Percentiles rank a stretch among this genome's conserved stretches.
Conservation (phyloP, 805 yeast species). For the Saturnispora besseyi region DNA sequence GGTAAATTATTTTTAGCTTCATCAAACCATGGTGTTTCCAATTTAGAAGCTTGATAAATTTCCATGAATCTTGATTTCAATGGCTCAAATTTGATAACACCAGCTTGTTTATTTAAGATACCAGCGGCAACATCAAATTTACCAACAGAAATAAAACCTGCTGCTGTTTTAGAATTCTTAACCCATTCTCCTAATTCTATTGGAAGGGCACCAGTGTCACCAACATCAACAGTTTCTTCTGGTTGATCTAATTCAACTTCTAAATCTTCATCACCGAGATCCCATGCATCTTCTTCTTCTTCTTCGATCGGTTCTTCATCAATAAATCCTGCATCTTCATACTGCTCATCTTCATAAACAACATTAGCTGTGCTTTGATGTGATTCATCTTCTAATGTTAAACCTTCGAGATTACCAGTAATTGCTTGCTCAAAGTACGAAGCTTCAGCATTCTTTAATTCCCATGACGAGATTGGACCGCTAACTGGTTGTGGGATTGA, state of each 20-base stretch:
- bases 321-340: conserved; percentile 12
- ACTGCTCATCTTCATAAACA: conserved; percentile 16
- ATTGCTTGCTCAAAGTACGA: conserved; percentile 84
- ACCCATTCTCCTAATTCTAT: conserved; percentile 75
- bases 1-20: conserved; percentile 45
- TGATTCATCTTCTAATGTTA: conserved; percentile 31
- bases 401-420: conserved; percentile 64
- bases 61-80: conserved; percentile 74
- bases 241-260: conserved; percentile 48
- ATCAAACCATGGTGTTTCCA: conserved; percentile 63
- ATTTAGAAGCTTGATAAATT: conserved; percentile 72
- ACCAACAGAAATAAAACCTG: conserved; percentile 92
- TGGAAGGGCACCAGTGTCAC: conserved; percentile 24
- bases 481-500: conserved; percentile 41
- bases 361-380: conserved; percentile 20
- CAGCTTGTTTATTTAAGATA: conserved; percentile 80
- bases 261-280: conserved; percentile 47
- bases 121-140: conserved; percentile 94
- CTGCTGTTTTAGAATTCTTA: conserved; percentile 81
- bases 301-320: conserved; percentile 42
- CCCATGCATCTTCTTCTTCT: conserved; percentile 60
- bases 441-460: conserved; percentile 59
- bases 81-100: conserved; percentile 81
- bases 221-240: conserved; percentile 27
- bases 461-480: conserved; percentile 58